Percentiles rank a stretch among this genome's conserved stretches.
phyloP scores from a whole-genome alignment of 345 rosid genomes.

The Turnera subulata region DNA sequence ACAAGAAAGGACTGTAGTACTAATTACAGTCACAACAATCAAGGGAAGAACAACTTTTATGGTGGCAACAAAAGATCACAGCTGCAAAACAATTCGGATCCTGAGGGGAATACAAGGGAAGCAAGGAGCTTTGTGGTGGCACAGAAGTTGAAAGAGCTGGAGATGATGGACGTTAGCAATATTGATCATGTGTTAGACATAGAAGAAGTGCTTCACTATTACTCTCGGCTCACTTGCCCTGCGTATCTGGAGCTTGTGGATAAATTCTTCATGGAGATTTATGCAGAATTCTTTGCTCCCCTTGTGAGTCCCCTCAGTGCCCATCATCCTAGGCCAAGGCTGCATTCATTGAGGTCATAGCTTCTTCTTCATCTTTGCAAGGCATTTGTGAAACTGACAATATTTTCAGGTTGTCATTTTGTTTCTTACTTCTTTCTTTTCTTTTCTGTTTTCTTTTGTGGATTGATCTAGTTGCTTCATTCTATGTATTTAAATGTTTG shows the following conservation, averaged over 20 bases:
- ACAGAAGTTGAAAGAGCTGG: conserved; percentile 61
- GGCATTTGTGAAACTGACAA: too few species aligned
- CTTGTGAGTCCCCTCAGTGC: neutral
- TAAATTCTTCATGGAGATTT: conserved; percentile 63
- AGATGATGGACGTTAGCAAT: conserved; percentile 53
- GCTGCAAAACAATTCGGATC: conserved; percentile 16
- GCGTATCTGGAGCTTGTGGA: conserved; percentile 68
- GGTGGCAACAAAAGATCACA: conserved; percentile 5
- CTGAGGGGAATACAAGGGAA: conserved; percentile 14
- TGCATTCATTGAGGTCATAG: too few species aligned
- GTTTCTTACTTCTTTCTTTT: too few species aligned
- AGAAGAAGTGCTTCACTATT: conserved; percentile 69
- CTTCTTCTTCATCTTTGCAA: too few species aligned
- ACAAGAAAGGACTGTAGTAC: conserved; percentile 23
- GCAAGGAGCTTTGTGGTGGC: conserved; percentile 37
- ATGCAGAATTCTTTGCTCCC: conserved; percentile 37
- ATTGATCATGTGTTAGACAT: conserved; percentile 61
- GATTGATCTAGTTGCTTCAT: too few species aligned
- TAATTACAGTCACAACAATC: neutral
- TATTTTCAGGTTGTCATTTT: too few species aligned
- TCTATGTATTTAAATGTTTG: too few species aligned
- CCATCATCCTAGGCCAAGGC: too few species aligned
- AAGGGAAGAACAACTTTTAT: neutral
- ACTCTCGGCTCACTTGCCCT: conserved; percentile 70
- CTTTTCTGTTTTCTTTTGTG: too few species aligned